Evolutionary conservation across 2,329 filamentous ascomycete genomes (phyloP).

Genomic region (Cytospora mali): DNA sequence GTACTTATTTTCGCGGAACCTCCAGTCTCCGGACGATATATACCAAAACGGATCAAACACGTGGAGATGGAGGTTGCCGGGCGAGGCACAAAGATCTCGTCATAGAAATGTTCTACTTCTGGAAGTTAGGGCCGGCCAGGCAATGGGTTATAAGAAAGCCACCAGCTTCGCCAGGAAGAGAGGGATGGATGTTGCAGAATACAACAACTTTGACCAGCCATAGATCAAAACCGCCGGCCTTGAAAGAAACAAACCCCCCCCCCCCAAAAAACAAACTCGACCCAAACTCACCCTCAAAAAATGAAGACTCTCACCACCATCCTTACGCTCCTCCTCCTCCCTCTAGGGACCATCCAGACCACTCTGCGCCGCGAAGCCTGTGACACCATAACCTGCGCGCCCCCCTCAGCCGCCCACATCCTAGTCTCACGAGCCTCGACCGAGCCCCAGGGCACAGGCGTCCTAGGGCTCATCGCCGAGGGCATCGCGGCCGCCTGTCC

Average conservation of each 20-base stretch:
- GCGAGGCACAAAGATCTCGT: background rate
- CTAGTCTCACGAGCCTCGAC: slow-evolving; percentile 41
- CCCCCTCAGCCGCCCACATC: slow-evolving; percentile 33
- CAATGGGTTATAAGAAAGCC: background rate
- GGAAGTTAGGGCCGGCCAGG: background rate
- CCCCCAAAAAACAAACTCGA: no score
- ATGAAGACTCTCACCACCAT: background rate
- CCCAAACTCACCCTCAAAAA: background rate
- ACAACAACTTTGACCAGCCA: background rate
- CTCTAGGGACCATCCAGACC: no score
- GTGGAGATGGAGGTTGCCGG: background rate
- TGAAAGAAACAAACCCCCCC: no score
- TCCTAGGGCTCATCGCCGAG: slow-evolving; percentile 37
- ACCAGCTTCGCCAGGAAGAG: background rate
- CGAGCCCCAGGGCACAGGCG: slow-evolving; percentile 39
- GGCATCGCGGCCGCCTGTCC: slow-evolving; percentile 36
- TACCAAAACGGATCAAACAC: background rate
- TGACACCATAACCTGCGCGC: slow-evolving; percentile 14
- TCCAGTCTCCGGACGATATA: background rate
- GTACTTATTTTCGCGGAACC: background rate
- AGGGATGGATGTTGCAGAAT: background rate
- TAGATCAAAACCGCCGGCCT: no score
- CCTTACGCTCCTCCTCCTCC: background rate
- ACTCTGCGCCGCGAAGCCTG: slow-evolving; percentile 1
- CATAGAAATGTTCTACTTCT: no score